These are phyloP conservation scores for Coniochaeta pulveracea DNA, from an alignment of 2,329 filamentous ascomycete species.

Conservation along the genomic window DNA sequence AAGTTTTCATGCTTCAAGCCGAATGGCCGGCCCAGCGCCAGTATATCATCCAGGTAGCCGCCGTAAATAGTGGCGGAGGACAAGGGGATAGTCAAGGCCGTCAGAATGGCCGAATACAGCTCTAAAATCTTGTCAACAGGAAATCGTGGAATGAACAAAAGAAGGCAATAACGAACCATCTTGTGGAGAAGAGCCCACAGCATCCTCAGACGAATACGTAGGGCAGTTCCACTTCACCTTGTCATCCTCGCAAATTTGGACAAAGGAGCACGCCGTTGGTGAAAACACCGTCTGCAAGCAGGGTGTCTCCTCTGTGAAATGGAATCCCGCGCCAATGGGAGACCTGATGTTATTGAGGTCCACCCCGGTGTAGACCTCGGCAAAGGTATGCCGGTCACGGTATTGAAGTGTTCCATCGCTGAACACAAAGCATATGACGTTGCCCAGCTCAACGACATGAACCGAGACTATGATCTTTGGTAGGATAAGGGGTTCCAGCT, in stretches of 20 bases:
- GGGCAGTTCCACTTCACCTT: constrained; percentile 48
- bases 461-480: constrained; percentile 63
- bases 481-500: constrained; percentile 55
- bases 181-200: constrained; percentile 33
- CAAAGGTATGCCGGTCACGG: constrained; percentile 64
- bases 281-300: constrained; percentile 53
- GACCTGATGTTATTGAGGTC: constrained; percentile 56
- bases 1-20: constrained; percentile 26
- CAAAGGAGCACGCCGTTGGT: constrained; percentile 46
- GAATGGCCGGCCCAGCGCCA: constrained; percentile 52
- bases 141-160: background rate
- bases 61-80: constrained; percentile 32
- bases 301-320: constrained; percentile 53
- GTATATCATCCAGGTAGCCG: constrained; percentile 56
- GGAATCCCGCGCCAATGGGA: constrained; percentile 68
- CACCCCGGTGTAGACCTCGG: constrained; percentile 51
- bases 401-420: constrained; percentile 76
- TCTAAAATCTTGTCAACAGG: constrained; percentile 20
- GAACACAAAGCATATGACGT: constrained; percentile 59
- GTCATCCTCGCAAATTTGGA: constrained; percentile 46
- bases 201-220: constrained; percentile 35
- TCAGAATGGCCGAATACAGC: constrained; percentile 46
- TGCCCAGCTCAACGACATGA: constrained; percentile 58
- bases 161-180: constrained; percentile 28
- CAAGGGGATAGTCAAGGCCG: constrained; percentile 44